These are phyloP conservation scores for Microdochium nivale DNA, from an alignment of 2,329 filamentous ascomycete genomes.

Conservation along the genomic window DNA sequence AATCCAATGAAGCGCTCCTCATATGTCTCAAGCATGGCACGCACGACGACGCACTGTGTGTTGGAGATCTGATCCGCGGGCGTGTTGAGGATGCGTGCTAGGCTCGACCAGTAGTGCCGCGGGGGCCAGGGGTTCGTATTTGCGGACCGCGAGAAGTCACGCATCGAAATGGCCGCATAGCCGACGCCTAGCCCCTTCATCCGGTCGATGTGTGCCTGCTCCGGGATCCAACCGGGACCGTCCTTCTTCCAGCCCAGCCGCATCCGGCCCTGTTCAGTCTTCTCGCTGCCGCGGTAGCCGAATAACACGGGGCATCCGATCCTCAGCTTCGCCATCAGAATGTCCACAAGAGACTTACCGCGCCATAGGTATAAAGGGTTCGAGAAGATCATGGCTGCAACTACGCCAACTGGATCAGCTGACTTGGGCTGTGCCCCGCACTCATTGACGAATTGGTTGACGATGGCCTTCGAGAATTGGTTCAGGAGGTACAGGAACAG, in stretches of 20 bases:
- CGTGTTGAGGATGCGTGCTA: slow-evolving; percentile 71
- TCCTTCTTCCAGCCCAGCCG: slow-evolving; percentile 69
- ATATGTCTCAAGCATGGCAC: slow-evolving; percentile 63
- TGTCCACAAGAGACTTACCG: slow-evolving; percentile 63
- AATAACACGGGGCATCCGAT: slow-evolving; percentile 77
- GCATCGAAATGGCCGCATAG: slow-evolving; percentile 72
- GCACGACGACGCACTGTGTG: slow-evolving; percentile 64
- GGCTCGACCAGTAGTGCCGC: slow-evolving; percentile 70
- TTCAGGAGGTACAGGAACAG: slow-evolving; percentile 70
- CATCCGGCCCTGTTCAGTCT: slow-evolving; percentile 55
- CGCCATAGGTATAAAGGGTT: slow-evolving; percentile 58
- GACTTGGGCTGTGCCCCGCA: slow-evolving; percentile 53
- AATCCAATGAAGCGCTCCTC: slow-evolving; percentile 70
- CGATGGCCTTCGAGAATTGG: slow-evolving; percentile 63
- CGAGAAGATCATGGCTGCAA: slow-evolving; percentile 68
- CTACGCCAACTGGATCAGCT: slow-evolving; percentile 72
- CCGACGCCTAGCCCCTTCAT: slow-evolving; percentile 81
- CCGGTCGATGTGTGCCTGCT: slow-evolving; percentile 69
- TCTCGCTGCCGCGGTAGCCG: slow-evolving; percentile 69
- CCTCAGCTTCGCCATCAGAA: slow-evolving; percentile 81
- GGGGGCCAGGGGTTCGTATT: slow-evolving; percentile 70
- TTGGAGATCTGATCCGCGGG: slow-evolving; percentile 59
- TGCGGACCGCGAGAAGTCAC: slow-evolving; percentile 66
- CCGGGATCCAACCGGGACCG: slow-evolving; percentile 49
- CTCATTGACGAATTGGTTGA: slow-evolving; percentile 62